A percentile compares a stretch with the other conserved stretches of the same genome.
Conservation (phyloP, 176 grass and related monocot species). For the Elaeis guineensis region DNA sequence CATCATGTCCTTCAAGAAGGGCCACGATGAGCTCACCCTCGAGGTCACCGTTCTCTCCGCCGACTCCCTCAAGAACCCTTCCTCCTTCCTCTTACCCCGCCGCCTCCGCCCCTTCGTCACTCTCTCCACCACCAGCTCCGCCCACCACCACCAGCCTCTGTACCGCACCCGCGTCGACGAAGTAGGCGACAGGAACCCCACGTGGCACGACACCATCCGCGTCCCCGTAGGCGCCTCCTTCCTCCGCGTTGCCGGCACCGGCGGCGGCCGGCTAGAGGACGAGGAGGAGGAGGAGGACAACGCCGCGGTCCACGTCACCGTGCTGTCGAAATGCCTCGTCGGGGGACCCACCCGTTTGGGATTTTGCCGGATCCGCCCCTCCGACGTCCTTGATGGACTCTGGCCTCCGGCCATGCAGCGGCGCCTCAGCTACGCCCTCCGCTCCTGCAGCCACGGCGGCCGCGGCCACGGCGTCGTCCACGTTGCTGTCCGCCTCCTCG, state of each 20-base stretch:
- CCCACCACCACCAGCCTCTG: neutral
- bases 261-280: neutral
- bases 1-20: neutral
- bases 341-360: conserved; percentile 49
- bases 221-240: conserved; percentile 53
- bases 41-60: conserved; percentile 80
- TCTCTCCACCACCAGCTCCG: conserved; percentile 24
- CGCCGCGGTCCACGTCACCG: conserved; percentile 29
- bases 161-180: conserved; percentile 36
- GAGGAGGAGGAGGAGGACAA: neutral
- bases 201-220: conserved; percentile 44
- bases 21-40: conserved; percentile 26
- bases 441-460: conserved; percentile 27
- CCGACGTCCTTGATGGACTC: conserved; percentile 72
- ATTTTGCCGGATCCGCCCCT: conserved; percentile 43
- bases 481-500: conserved; percentile 62
- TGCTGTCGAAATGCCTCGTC: conserved; percentile 37
- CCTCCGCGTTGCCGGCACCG: conserved; percentile 25
- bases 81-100: conserved; percentile 33
- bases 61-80: conserved; percentile 48
- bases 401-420: conserved; percentile 45
- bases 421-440: conserved; percentile 77
- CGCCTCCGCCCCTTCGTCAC: conserved; percentile 65
- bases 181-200: conserved; percentile 24
- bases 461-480: conserved; percentile 46